Evolutionary conservation across 2,329 filamentous ascomycete genomes (phyloP).

Genomic region (Ceratocystis eucalypticola): DNA sequence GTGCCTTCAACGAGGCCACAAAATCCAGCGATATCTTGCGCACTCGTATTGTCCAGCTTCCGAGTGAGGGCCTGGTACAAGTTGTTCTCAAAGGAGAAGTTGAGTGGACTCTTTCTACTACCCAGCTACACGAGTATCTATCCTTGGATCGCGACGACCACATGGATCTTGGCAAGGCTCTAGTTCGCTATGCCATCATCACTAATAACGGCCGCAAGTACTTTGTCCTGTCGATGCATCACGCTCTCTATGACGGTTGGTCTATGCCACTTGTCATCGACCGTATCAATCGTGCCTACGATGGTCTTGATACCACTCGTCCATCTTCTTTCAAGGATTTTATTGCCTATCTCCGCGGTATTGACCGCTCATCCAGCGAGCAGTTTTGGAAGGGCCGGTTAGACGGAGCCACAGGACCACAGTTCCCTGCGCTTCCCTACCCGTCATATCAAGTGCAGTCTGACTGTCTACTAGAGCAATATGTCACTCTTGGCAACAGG

Average conservation of each 20-base stretch:
- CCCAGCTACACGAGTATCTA: conserved; percentile 30
- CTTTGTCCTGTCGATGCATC: conserved; percentile 43
- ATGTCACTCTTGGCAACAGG: conserved; percentile 30
- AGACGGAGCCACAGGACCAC: conserved; percentile 31
- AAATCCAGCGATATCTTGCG: conserved; percentile 32
- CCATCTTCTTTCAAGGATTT: conserved; percentile 33
- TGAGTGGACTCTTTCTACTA: conserved; percentile 25
- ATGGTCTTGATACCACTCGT: conserved; percentile 22
- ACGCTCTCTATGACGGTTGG: conserved; percentile 45
- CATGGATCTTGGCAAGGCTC: conserved; percentile 34
- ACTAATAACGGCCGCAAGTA: conserved; percentile 27
- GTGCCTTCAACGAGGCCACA: conserved; percentile 32
- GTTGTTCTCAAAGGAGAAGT: conserved; percentile 33
- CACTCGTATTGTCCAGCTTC: conserved; percentile 36
- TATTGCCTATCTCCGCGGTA: conserved; percentile 33
- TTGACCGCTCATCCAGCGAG: conserved; percentile 31
- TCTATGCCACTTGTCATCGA: conserved; percentile 38
- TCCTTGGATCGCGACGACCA: conserved; percentile 29
- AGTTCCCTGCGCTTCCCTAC: conserved; percentile 37
- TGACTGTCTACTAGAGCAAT: conserved; percentile 40
- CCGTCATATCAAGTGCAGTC: conserved; percentile 37
- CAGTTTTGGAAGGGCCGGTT: conserved; percentile 36
- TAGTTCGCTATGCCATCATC: conserved; percentile 35
- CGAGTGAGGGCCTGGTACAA: conserved; percentile 33
- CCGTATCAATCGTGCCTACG: conserved; percentile 34